These are phyloP conservation scores for Magnolia officinalis DNA, from an alignment of 164 flowering plant species.

Conservation along the genomic window DNA sequence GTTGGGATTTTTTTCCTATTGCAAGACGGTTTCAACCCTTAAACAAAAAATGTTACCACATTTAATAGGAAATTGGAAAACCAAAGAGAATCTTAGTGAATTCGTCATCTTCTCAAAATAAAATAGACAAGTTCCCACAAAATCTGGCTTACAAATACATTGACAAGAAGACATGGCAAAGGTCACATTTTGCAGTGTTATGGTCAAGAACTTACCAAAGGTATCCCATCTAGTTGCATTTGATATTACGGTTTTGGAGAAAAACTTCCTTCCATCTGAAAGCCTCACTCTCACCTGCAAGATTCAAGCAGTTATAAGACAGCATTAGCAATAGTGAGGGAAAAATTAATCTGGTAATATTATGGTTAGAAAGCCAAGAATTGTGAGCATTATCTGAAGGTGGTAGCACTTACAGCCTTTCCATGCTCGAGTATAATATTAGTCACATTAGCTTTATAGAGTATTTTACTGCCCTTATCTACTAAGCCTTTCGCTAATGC, in stretches of 20 bases:
- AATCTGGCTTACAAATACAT: background rate
- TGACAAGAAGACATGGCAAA: background rate
- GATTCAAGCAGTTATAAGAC: conserved; percentile 6
- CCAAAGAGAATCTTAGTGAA: too few species aligned
- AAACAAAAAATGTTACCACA: too few species aligned
- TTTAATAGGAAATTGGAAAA: too few species aligned
- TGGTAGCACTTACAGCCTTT: conserved; percentile 70
- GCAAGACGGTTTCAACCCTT: too few species aligned
- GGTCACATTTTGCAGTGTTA: background rate
- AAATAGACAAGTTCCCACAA: background rate
- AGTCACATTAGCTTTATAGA: conserved; percentile 86
- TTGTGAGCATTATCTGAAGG: background rate
- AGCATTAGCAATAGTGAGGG: conserved; percentile 4
- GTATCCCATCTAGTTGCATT: conserved; percentile 99
- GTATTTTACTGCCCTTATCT: conserved; percentile 76
- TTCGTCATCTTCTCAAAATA: too few species aligned
- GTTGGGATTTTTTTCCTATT: too few species aligned
- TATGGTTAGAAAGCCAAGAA: background rate
- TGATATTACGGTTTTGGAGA: conserved; percentile 76
- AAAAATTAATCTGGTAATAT: background rate
- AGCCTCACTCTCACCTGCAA: conserved; percentile 84
- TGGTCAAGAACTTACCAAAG: conserved; percentile 56
- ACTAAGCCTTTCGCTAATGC: conserved; percentile 79
- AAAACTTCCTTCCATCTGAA: conserved; percentile 91
- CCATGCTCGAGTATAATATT: conserved; percentile 63